Percentiles rank a stretch among this genome's conserved stretches.
Evolutionary conservation across 2,329 filamentous ascomycete genomes (phyloP).

Genomic region (Xylaria multiplex): DNA sequence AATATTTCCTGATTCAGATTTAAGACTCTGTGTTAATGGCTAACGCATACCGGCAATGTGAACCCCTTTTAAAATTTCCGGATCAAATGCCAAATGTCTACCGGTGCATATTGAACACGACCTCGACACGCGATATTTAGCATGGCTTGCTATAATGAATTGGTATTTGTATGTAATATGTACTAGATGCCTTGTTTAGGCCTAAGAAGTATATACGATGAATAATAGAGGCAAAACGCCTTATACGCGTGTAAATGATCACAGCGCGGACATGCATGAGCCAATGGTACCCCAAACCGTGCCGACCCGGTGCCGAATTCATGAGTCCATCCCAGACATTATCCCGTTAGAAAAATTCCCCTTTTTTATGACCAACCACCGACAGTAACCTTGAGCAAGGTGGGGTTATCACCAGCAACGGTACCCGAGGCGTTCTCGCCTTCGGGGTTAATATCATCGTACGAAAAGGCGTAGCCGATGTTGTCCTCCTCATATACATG

Average conservation of each 20-base stretch:
- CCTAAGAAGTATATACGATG: constrained; percentile 30
- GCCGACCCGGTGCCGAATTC: constrained; percentile 3
- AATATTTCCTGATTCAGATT: too few relatives aligned
- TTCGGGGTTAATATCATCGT: constrained; percentile 72
- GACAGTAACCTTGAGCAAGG: constrained; percentile 58
- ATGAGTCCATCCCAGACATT: constrained; percentile 11
- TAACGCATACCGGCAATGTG: too few relatives aligned
- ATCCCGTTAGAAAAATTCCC: constrained; percentile 7
- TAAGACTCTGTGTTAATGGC: too few relatives aligned
- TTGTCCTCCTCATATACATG: constrained; percentile 69
- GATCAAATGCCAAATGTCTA: too few relatives aligned
- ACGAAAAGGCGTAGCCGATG: constrained; percentile 72
- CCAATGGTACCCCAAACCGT: constrained; percentile 9
- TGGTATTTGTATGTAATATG: constrained; percentile 20
- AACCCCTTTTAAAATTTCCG: too few relatives aligned
- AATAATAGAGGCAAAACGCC: constrained; percentile 13
- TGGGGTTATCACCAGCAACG: constrained; percentile 58
- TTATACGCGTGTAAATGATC: neutral
- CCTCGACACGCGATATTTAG: neutral
- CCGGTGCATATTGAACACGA: neutral
- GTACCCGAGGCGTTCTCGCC: constrained; percentile 65
- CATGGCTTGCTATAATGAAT: neutral
- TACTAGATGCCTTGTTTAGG: constrained; percentile 16
- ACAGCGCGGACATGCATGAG: constrained; percentile 15
- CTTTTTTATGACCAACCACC: constrained; percentile 51